Base-by-base conservation (phyloP, 805 yeast genomes). In the Saturnispora kantuleensis region DNA sequence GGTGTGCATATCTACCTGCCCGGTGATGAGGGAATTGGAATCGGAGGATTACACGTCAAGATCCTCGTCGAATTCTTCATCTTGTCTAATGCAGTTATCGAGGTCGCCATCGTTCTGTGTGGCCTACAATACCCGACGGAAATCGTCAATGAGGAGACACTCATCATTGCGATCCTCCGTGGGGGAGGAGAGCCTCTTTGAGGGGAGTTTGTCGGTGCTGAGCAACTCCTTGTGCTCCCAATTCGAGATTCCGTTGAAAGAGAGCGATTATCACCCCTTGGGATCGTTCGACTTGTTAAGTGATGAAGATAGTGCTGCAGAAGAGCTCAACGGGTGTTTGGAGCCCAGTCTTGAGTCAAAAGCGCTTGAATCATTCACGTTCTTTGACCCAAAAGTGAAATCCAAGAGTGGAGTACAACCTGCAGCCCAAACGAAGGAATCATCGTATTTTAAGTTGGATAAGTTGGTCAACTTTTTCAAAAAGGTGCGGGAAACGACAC, bases 31-130 rank as follows among this genome's bases (percentile, higher is more conserved):
- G 26, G 26, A 21, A 21, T 21, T 21, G 26, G 26, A 21, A 21
- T 21, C 26, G 26, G 26, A 21, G n/a, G 17, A 15, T 35, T 29
- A 18, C 7, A 35, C 35, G 15, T 29, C 41, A 17, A 9, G 41
- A 13, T 42, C 45, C 9, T 42, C 45, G 4, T 37, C 45, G 3
- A 42, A 17, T 21, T 10, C 21, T 10, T 42, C 41, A 10, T 21
- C 26, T 4, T 21, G 26, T 21, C 26, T 21, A 21, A n/a, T 10
- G 15, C 44, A 34, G 18, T 12, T 36, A 8, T 31, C 41, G 2
- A 31, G 35, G 10, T 42, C 45, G 16, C 37, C 45, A 8, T 42
- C 45, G 8, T 35, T 42, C n/a, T 12, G 28, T 12, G 9, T 18
- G 28, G 41, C 37, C 1, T 42, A 42, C 15, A 28, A 21, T 10